Base-by-base conservation (phyloP, 2,329 filamentous ascomycete species). In the Aspergillus intermedius region DNA sequence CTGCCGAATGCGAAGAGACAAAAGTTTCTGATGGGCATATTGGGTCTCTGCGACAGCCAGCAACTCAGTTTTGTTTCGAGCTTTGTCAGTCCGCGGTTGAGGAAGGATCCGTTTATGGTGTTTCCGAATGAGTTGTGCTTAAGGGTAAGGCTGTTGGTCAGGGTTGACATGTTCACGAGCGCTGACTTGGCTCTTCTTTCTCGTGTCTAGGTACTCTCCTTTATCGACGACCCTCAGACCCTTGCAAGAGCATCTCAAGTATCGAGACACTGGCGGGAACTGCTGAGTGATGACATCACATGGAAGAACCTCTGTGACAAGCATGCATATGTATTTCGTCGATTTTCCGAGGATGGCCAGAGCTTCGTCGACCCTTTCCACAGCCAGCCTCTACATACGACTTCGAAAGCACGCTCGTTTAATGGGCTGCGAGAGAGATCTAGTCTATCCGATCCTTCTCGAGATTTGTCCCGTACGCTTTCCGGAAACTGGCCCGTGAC, bases 271-370 rank as follows among this genome's bases (percentile, higher is more conserved):
- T 98, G 93, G 93, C 82, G 88, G 54, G 91, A 96, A 68, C 78
- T 98, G 6, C 78, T 98, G 44, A 91, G 87, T 64, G 93, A 98
- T 67, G 93, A 98, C 68, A 91, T 96, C 72, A 95, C 93, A 1
- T 98, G 93, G 93, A 96, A 95, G 74, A 89, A 93, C 53, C 78
- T 98, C 17, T 97, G 91, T 66, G 89, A 94, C 56, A 96, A 95
- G 71, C 91, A 95, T 67, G 90, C 93, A 53, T 98, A 95, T 68
- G 89, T 91, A 51, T 96, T 95, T 67, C 82, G 80, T 44, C 70
- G 76, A 45, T 65, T 78, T 45, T 77, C 77, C 70, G 68, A 77
- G 42, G 72, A 71, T 34, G 64, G 65, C 39, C 60, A 54, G 22
- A 65, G 69, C 23, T 61, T 65, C 43, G 53, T 67, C 35, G 69